Evolutionary conservation across 352 stramenopile species (phyloP), one percentile per base, ranked within the genome.

Genomic region (Phytophthora citrophthora): DNA sequence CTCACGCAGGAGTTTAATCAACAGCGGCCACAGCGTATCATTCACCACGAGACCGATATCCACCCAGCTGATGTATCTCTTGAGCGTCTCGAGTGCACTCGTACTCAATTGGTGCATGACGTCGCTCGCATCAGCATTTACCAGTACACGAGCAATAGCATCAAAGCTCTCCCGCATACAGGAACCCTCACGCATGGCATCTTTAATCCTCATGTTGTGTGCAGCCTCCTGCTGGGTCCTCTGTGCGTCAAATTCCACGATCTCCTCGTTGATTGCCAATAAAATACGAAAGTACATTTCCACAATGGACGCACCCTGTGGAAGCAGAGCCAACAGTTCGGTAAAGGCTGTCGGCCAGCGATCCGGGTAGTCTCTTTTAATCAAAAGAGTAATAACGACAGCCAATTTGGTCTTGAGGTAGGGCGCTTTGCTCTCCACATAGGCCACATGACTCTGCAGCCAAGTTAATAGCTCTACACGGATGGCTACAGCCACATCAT

Each of bases 281-380:
- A 97, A 68, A 45, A 97, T 90, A 32, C 90, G 85, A 43, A 98
- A 93, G 64, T 94, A 97, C 78, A 97, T 90, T 60, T 96, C 90
- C 41, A 97, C 87, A 60, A 94, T 89, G 32, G 86, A 89, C 52
- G 84, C 75, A 31, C 79, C 81, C 29, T 79, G 74, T 0, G 84
- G 85, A 44, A 96, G 66, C 32, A 96, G 67, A 39, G 72, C 78
- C 51, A 93, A 68, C 13, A 97, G 71, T 41, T 98, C 89, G 0
- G 76, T 62, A 75, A 98, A 98, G 7, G 91, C 90, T 8, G 69
- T 76, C 1, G 84, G 83, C 93, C 93, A 98, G 1, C 75, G 69
- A 39, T 94, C 78, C 7, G 90, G 89, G 64, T 95, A 98, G 72
- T 98, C 93, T 64, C 76, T 76, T 62, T 96, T 94, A 52, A 98